phyloP scores from a whole-genome alignment of 2,329 filamentous ascomycete genomes.

The Alternaria infectoria region DNA sequence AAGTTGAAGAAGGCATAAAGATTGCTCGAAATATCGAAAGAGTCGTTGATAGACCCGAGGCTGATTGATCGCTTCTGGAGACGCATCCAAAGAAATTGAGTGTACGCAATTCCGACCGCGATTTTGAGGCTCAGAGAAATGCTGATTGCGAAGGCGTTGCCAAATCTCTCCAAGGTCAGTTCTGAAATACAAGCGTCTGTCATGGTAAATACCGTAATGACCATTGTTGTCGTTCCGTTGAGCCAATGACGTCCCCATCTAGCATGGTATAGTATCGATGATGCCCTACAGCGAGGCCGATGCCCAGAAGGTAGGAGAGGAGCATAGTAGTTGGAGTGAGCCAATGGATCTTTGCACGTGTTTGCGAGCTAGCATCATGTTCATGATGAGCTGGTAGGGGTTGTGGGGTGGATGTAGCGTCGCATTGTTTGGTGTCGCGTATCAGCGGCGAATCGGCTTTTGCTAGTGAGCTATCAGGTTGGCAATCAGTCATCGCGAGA shows the following conservation, averaged over 20 bases:
- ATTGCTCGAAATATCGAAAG: background rate
- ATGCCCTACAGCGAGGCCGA: background rate
- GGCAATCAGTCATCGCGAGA: too few relatives aligned
- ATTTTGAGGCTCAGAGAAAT: background rate
- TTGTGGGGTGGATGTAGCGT: background rate
- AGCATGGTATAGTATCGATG: background rate
- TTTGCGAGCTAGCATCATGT: rapidly evolving
- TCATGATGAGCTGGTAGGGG: rapidly evolving
- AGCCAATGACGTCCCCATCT: background rate
- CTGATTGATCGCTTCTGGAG: background rate
- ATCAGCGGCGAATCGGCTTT: too few relatives aligned
- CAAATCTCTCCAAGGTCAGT: background rate
- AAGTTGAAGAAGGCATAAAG: background rate
- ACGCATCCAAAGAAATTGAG: background rate
- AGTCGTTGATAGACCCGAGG: background rate
- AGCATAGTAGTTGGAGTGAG: background rate
- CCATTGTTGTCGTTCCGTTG: background rate
- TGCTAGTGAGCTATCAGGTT: too few relatives aligned
- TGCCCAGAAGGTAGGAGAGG: rapidly evolving
- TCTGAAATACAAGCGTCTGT: background rate
- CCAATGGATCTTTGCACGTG: background rate
- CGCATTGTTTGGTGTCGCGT: too few relatives aligned
- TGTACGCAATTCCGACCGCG: background rate
- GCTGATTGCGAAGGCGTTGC: background rate
- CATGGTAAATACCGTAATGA: background rate